Evolutionary conservation across 768 basidiomycete species (phyloP).

Genomic region (Lentinula sp.): DNA sequence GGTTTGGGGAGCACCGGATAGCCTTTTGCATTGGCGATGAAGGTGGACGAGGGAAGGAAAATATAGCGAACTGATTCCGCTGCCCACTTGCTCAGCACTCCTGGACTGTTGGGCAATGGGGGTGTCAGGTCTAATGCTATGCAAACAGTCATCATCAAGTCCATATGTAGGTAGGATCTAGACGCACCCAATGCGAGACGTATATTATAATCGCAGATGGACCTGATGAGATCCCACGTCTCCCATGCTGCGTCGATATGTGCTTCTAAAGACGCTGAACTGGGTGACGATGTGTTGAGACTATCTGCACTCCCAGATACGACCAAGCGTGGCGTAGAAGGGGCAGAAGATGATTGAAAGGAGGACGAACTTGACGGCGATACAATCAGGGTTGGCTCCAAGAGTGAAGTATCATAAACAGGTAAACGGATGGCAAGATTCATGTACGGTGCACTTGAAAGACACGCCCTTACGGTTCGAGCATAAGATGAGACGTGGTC

Average conservation of each 20-base stretch:
- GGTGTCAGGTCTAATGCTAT: slow-evolving; percentile 89
- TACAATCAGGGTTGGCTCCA: slow-evolving; percentile 32
- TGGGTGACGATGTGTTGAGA: slow-evolving; percentile 6
- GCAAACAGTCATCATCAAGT: slow-evolving; percentile 4
- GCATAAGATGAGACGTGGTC: slow-evolving; percentile 89
- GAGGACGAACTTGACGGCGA: slow-evolving; percentile 9
- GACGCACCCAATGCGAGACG: slow-evolving; percentile 30
- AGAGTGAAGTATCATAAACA: slow-evolving; percentile 67
- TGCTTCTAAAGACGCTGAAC: slow-evolving; percentile 37
- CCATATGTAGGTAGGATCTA: background rate
- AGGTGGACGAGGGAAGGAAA: slow-evolving; percentile 83
- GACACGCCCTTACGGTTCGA: slow-evolving; percentile 77
- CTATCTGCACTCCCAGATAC: slow-evolving; percentile 26
- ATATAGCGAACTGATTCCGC: slow-evolving; percentile 91
- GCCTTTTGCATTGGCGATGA: slow-evolving; percentile 93
- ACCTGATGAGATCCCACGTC: slow-evolving; percentile 95
- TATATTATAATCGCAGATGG: slow-evolving; percentile 79
- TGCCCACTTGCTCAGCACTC: slow-evolving; percentile 80
- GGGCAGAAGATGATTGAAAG: slow-evolving; percentile 9
- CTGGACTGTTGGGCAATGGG: slow-evolving; percentile 73
- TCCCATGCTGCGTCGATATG: slow-evolving; percentile 86
- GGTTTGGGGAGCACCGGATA: slow-evolving; percentile 95
- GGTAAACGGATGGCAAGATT: slow-evolving; percentile 80
- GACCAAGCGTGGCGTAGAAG: slow-evolving; percentile 27
- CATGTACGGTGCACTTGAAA: slow-evolving; percentile 64